These are phyloP conservation scores for Malus hybrid DNA, from an alignment of 331 rosid species.

Conservation along the genomic window DNA sequence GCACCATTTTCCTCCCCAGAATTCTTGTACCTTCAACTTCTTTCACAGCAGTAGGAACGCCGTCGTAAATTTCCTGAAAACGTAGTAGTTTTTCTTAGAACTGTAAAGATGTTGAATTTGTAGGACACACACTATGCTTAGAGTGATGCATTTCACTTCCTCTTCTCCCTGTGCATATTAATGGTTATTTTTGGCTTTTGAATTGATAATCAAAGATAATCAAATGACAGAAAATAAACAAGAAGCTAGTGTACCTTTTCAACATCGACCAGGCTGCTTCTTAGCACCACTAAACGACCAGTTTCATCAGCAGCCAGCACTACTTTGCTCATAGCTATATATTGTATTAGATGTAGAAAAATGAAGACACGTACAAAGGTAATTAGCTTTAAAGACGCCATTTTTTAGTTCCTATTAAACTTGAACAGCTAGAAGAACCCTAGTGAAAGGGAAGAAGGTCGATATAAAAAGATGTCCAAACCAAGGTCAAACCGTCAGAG, in stretches of 20 bases:
- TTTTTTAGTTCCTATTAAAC: conserved; percentile 4
- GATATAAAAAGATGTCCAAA: not conserved
- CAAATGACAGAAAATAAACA: not conserved
- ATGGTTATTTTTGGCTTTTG: not conserved
- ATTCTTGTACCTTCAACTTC: conserved; percentile 1
- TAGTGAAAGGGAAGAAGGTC: conserved; percentile 8
- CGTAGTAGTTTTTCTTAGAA: not conserved
- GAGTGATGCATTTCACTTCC: not conserved
- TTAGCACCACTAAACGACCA: not conserved
- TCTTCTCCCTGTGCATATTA: too few species aligned
- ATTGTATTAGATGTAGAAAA: conserved; percentile 14
- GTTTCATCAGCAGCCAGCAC: not conserved
- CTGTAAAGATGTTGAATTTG: too few species aligned
- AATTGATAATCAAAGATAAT: not conserved
- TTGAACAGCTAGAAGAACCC: conserved; percentile 12
- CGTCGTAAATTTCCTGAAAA: conserved; percentile 14
- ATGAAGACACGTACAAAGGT: conserved; percentile 18
- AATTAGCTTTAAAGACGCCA: conserved; percentile 29
- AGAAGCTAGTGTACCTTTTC: conserved; percentile 9
- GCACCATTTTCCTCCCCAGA: conserved; percentile 27
- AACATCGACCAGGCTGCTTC: not conserved
- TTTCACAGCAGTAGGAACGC: not conserved
- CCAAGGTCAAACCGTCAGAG: conserved; percentile 31
- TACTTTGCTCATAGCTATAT: not conserved
- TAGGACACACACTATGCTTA: not conserved